Conservation (phyloP, 352 stramenopile species). For the Phytophthora palmivora region DNA sequence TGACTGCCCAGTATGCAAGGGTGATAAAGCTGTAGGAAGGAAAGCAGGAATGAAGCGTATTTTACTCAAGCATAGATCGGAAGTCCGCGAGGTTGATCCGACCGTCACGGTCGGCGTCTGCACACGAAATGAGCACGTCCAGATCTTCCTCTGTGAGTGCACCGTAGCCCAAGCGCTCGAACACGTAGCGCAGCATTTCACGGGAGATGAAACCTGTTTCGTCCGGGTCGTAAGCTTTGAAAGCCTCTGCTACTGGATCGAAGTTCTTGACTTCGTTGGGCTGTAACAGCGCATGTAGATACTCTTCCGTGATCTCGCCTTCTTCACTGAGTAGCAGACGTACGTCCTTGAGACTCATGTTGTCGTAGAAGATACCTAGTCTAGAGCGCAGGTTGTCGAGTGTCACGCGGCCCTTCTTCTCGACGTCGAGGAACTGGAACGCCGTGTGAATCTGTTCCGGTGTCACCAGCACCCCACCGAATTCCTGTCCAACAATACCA, state of each 20-base stretch:
- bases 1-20: not conserved
- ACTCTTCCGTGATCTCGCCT: constrained; percentile 71
- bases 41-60: constrained; percentile 27
- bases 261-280: constrained; percentile 92
- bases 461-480: constrained; percentile 86
- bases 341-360: constrained; percentile 84
- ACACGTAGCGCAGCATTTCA: constrained; percentile 87
- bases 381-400: constrained; percentile 80
- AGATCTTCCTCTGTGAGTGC: constrained; percentile 88
- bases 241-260: constrained; percentile 89
- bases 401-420: constrained; percentile 82
- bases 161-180: constrained; percentile 82
- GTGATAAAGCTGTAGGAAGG: constrained; percentile 17
- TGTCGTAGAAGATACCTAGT: constrained; percentile 90
- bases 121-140: constrained; percentile 83
- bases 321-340: constrained; percentile 89
- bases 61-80: constrained; percentile 68
- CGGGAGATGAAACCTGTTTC: constrained; percentile 83
- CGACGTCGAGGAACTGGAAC: constrained; percentile 92
- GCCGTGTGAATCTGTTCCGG: constrained; percentile 84
- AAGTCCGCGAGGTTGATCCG: constrained; percentile 86
- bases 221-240: constrained; percentile 90
- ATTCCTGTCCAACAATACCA: constrained; percentile 42
- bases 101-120: constrained; percentile 86
- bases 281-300: constrained; percentile 80